These are phyloP conservation scores for Trichoderma asperelloides DNA, from an alignment of 495 filamentous ascomycete genomes.

Conservation along the genomic window DNA sequence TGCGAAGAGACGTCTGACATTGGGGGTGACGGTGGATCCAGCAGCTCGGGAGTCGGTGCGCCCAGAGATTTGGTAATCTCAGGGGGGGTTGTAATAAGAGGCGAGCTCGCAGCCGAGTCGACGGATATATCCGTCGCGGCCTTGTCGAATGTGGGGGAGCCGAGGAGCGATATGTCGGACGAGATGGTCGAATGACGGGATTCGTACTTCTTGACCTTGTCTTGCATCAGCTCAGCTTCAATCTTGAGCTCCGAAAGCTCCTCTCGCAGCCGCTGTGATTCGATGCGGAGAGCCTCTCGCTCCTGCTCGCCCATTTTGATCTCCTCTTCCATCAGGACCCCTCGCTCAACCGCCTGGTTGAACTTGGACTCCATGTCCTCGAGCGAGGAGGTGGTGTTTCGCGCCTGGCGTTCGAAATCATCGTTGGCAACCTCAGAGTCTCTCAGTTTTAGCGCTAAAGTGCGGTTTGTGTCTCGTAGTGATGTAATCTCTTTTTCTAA, in stretches of 20 bases:
- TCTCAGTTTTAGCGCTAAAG: conserved; percentile 70
- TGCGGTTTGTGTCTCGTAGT: conserved; percentile 74
- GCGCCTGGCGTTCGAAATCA: conserved; percentile 92
- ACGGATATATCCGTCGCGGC: conserved; percentile 40
- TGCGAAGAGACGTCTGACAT: conserved; percentile 72
- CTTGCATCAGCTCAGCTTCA: conserved; percentile 86
- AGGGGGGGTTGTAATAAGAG: conserved; percentile 63
- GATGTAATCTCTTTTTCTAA: conserved; percentile 95
- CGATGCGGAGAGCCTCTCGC: conserved; percentile 76
- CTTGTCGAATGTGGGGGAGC: conserved; percentile 43
- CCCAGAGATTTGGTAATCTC: conserved; percentile 45
- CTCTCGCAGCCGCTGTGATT: conserved; percentile 77
- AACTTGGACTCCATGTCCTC: conserved; percentile 97
- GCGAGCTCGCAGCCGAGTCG: conserved; percentile 58
- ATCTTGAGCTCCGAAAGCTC: conserved; percentile 89
- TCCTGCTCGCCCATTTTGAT: conserved; percentile 85
- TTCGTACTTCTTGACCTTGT: conserved; percentile 67
- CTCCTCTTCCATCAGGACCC: conserved; percentile 90
- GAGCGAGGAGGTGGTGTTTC: conserved; percentile 86
- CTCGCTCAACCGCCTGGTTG: conserved; percentile 84
- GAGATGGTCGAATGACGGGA: conserved; percentile 41
- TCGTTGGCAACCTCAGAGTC: conserved; percentile 98
- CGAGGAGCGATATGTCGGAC: conserved; percentile 42
- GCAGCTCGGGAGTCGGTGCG: conserved; percentile 33
- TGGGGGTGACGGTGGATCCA: conserved; percentile 50